Base-by-base conservation (phyloP, 352 stramenopile genomes). In the Globisporangium mamillatum region DNA sequence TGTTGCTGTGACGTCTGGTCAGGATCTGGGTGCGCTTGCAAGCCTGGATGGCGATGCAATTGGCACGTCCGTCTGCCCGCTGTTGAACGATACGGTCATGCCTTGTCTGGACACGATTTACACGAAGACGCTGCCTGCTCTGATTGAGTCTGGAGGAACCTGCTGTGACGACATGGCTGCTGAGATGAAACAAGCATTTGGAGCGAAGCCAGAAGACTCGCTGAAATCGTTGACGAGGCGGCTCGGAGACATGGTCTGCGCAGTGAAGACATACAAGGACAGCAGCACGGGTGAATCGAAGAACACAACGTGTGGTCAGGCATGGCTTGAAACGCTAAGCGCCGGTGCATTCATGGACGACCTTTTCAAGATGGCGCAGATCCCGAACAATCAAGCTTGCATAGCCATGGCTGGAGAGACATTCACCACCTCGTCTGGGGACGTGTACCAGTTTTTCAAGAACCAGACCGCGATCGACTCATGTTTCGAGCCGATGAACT, bases 401-500 rank as follows among this genome's bases (percentile, higher is more conserved):
- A 50, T 64, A 20, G 76, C 76, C 8, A 77, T 81, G 74, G 74
- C 70, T 5, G 76, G 76, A 36, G 54, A 73, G 9, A 71, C 64
- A 24, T 78, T 81, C 38, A 73, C 68, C 9, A 66, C 67, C 20
- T 79, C 74, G 3, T 73, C 48, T 18, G 74, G 67, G 22, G 41
- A 63, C 12, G 53, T 53, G 10, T 75, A 66, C 63, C 62, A 74
- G 61, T 71, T 80, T 38, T 83, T 83, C 50, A 55, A 36, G 20
- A 68, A 64, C 59, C 71, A 73, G 55, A 68, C 57, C 20, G 44
- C 74, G 24, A 41, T 79, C 14, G 76, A 81, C 41, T 63, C 69
- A 38, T 83, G 76, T 66, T 83, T 80, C 55, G 72, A 69, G 7
- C 76, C 76, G 4, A 53, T 79, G 53, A 76, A 83, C 60, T 20